These are phyloP conservation scores for Alternaria postmessia DNA, from an alignment of 2,329 filamentous ascomycete genomes.

Conservation along the genomic window DNA sequence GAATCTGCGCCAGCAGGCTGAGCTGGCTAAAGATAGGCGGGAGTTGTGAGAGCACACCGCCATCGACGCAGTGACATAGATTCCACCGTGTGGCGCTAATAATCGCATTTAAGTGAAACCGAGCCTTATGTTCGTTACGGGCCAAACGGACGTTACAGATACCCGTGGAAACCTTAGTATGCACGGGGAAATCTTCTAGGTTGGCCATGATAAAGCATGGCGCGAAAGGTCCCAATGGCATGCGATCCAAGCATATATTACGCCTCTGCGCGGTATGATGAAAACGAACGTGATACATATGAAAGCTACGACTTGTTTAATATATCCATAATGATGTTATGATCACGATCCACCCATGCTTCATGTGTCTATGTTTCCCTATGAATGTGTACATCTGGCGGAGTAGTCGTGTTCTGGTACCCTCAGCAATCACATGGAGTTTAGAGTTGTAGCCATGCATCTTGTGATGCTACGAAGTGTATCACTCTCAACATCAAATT, in stretches of 20 bases:
- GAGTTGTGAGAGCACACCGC: constrained; percentile 41
- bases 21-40: constrained; percentile 40
- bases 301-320: background rate
- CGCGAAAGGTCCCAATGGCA: background rate
- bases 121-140: constrained; percentile 19
- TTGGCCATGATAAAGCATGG: constrained; percentile 27
- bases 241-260: background rate
- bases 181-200: constrained; percentile 43
- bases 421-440: rapidly evolving
- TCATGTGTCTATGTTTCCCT: background rate
- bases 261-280: background rate
- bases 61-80: background rate
- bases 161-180: constrained; percentile 48
- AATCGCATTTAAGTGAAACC: constrained; percentile 12
- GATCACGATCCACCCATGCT: background rate
- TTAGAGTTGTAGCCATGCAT: background rate
- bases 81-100: constrained; percentile 18
- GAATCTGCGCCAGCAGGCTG: constrained; percentile 47
- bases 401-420: background rate
- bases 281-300: background rate
- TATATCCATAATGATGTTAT: background rate
- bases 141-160: constrained; percentile 32
- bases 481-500: background rate
- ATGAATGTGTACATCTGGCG: background rate
- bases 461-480: background rate